These are phyloP conservation scores for Vitis vinifera DNA, from an alignment of 164 flowering plant species.

Conservation along the genomic window DNA sequence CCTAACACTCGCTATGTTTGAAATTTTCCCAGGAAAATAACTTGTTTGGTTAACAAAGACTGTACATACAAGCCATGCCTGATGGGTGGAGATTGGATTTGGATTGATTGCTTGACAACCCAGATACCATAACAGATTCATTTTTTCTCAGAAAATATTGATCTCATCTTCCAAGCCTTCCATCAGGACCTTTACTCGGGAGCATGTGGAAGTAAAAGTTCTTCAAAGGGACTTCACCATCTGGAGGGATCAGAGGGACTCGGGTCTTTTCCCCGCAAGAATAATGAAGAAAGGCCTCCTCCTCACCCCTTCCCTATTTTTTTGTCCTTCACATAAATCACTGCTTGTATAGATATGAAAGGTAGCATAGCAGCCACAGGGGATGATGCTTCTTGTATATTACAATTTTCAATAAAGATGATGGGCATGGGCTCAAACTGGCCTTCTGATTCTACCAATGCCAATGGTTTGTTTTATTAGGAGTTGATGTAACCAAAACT, in stretches of 20 bases:
- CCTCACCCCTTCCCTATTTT: neutral
- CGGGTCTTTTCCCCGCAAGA: too few species aligned
- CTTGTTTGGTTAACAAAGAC: slow-evolving; percentile 5
- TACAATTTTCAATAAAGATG: slow-evolving; percentile 6
- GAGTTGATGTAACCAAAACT: neutral
- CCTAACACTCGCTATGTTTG: neutral
- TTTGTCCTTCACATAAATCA: neutral
- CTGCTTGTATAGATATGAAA: slow-evolving; percentile 2
- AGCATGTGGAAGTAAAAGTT: neutral
- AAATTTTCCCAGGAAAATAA: slow-evolving; percentile 15
- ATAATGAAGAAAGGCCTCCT: too few species aligned
- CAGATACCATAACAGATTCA: slow-evolving; percentile 4
- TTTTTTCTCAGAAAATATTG: slow-evolving; percentile 9
- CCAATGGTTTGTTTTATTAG: neutral
- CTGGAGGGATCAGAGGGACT: too few species aligned
- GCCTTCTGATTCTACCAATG: neutral
- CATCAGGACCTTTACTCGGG: neutral
- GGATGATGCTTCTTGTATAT: slow-evolving; percentile 9
- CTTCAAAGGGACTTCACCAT: neutral
- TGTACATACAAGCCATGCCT: slow-evolving; percentile 14
- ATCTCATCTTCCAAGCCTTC: slow-evolving; percentile 3
- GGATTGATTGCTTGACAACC: neutral
- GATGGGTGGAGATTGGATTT: slow-evolving; percentile 12
- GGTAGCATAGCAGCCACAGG: neutral
- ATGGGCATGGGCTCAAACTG: neutral